Conservation (phyloP, 352 stramenopile species). For the Globisporangium acanthophoron region DNA sequence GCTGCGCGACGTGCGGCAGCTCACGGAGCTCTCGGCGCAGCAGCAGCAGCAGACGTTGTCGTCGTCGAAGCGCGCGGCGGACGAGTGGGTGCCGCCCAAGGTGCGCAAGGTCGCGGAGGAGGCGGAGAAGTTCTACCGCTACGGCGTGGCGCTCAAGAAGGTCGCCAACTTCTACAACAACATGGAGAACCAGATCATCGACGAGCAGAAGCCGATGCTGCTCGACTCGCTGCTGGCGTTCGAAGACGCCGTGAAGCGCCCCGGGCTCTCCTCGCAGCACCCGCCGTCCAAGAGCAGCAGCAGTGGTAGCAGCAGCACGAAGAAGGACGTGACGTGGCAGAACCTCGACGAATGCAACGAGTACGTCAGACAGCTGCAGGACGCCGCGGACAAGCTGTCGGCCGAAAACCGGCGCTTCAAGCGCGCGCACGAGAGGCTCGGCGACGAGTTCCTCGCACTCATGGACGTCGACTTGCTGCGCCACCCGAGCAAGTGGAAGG, state of each 20-base stretch:
- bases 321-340: conserved; percentile 83
- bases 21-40: conserved; percentile 83
- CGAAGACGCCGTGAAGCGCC: conserved; percentile 75
- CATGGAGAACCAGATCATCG: conserved; percentile 92
- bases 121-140: conserved; percentile 92
- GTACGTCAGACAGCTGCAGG: conserved; percentile 91
- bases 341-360: conserved; percentile 90
- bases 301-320: conserved; percentile 20
- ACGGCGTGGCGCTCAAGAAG: conserved; percentile 94
- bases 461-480: conserved; percentile 90
- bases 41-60: conserved; percentile 15
- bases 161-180: conserved; percentile 97
- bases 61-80: conserved; percentile 4
- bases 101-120: conserved; percentile 76
- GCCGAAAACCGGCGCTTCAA: conserved; percentile 89
- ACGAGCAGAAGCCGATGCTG: conserved; percentile 93
- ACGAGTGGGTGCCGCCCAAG: conserved; percentile 61
- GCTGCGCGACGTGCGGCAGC: conserved; percentile 88
- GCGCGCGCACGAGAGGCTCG: conserved; percentile 80
- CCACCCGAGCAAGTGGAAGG: conserved; percentile 84
- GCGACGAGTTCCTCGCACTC: conserved; percentile 72
- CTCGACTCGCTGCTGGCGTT: conserved; percentile 91
- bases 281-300: conserved; percentile 17
- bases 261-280: conserved; percentile 30
- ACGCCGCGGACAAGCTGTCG: conserved; percentile 83